Evolutionary conservation across 1,284 basidiomycete species (phyloP), one percentile per base, ranked within the genome.

Genomic region (Macrocystidia cucumis): DNA sequence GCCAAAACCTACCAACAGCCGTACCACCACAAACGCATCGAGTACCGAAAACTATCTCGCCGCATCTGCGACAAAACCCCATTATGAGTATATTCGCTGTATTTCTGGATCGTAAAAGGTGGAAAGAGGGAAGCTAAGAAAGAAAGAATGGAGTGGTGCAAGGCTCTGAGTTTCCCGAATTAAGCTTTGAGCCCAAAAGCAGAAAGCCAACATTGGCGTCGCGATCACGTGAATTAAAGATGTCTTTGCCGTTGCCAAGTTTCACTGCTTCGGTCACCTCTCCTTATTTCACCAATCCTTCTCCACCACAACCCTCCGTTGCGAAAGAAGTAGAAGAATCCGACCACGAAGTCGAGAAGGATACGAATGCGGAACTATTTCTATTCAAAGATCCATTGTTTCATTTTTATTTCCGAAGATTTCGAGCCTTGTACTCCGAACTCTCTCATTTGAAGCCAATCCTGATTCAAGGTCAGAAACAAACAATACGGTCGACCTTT

Each of bases 31-130:
- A 88, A 59, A 74, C 79, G 56, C 84, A 86, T 37, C 78, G 75
- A 31, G 60, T 55, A 29, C 74, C 77, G 29, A 65, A 50, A 18
- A 87, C 83, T 41, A 88, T 86, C 44, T 87, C 79, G 42, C 84
- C 85, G 47, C 84, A 88, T 55, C 81, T 68, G 43, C 81, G 69
- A 59, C 85, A 88, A 47, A 87, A 88, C 17, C 78, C 81, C 84
- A 88, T 87, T 18, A 20, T 14, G 36, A 32, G 22, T 29, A 33
- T 9, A 34, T n/a, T n/a, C n/a, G n/a, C n/a, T n/a, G n/a, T n/a
- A n/a, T n/a, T n/a, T n/a, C n/a, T n/a, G n/a, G n/a, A n/a, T n/a
- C n/a, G n/a, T 26, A 30, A 14, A 24, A 33, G 19, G 12, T 9
- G 40, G 25, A n/a, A 24, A 20, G 30, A 33, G 5, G 29, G 35